Evolutionary conservation across 352 stramenopile genomes (phyloP), one percentile per base, ranked within the genome.

Genomic region (Globisporangium rhizosaccharum): DNA sequence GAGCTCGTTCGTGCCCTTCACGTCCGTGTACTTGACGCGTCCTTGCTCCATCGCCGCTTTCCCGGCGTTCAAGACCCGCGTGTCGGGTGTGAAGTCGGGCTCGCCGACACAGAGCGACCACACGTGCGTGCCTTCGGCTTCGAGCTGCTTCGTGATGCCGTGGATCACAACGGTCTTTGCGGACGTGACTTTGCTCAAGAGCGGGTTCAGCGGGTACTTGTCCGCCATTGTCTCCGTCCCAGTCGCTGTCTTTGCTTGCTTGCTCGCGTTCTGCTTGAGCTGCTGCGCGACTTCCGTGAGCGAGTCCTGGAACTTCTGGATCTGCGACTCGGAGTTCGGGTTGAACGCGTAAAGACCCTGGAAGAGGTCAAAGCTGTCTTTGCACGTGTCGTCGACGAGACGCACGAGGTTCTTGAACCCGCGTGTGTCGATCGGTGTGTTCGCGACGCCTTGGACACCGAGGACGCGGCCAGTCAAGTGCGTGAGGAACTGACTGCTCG

Each of bases 291-390:
- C 79, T 70, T 84, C 76, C 9, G 62, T 50, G 2, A 90, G 57
- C 9, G 81, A 87, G 20, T 87, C 70, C 42, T 83, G 68, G 56
- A 91, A 87, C 47, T 88, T 88, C 30, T 82, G 75, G 51, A 91
- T 91, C 68, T 95, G 86, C 54, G 80, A 66, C 53, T 89, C 76
- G 0, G 82, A 94, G 74, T 97, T 92, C 44, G 87, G 74, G 70
- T 99, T 99, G 71, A 94, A 99, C 64, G 98, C 97, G 87, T 98
- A 99, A 1, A 99, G 77, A 39, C 96, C 96, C 67, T 98, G 97
- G 74, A 99, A 99, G 7, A 99, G 79, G 64, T 99, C 96, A 71
- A 99, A 99, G 52, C 82, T 97, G 75, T 99, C 96, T 56, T 97
- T 97, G 66, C 94, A 98, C 5, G 96, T 99, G 57, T 94, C 97